Conservation (phyloP, 148 eudicot species). For the Rhododendron simsii region DNA sequence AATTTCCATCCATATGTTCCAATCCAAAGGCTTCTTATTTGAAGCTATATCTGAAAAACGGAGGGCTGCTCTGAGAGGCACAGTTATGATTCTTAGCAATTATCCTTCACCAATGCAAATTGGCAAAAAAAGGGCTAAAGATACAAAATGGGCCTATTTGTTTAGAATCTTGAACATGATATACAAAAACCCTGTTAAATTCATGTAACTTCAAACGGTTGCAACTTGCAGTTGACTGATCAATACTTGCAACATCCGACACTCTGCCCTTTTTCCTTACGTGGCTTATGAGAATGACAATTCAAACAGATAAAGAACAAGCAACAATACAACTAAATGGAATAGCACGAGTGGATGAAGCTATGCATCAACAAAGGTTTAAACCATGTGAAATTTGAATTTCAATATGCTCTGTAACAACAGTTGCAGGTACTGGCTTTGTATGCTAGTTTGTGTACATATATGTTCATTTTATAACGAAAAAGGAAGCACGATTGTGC, state of each 20-base stretch:
- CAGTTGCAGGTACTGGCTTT: not conserved
- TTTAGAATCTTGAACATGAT: not conserved
- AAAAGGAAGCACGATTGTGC: not conserved
- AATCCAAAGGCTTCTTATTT: conserved; percentile 45
- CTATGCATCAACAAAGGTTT: not conserved
- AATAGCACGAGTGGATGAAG: not conserved
- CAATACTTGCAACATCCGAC: not conserved
- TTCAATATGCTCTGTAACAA: not conserved
- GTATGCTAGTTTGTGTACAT: not conserved
- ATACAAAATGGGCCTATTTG: not conserved
- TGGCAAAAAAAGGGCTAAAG: not conserved
- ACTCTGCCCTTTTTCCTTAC: not conserved
- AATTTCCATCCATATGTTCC: conserved; percentile 56
- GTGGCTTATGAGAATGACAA: not conserved
- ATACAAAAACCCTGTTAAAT: not conserved
- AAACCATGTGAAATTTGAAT: not conserved
- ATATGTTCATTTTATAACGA: not conserved
- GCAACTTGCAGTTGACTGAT: not conserved
- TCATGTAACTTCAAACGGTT: not conserved
- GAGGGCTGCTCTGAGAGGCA: not conserved
- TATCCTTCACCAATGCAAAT: not conserved
- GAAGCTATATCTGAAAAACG: conserved; percentile 31
- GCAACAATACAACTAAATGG: not conserved
- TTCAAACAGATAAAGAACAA: not conserved
- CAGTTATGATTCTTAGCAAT: not conserved